Evolutionary conservation across 257 asterid species (phyloP).

Genomic region (Solanum sejunctum): DNA sequence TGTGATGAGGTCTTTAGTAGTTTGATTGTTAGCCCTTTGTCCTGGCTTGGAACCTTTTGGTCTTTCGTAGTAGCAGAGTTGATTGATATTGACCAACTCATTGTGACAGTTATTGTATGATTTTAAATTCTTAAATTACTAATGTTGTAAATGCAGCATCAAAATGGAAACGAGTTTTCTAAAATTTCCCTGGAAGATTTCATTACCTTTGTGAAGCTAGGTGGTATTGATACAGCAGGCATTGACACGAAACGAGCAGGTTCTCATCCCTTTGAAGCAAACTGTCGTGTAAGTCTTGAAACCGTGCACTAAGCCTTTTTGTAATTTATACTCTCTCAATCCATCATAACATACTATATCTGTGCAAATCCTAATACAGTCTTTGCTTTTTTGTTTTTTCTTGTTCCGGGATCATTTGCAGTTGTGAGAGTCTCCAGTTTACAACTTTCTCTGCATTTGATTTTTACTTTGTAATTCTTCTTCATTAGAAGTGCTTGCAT

Average conservation of each 20-base stretch:
- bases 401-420: not conserved
- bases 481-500: not conserved
- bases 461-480: not conserved
- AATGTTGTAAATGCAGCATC: slow-evolving; percentile 31
- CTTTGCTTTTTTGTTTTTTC: not conserved
- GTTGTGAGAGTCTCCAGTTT: not conserved
- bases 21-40: not conserved
- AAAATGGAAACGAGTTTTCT: slow-evolving; percentile 26
- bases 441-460: not conserved
- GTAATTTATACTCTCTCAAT: not conserved
- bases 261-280: slow-evolving; percentile 38
- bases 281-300: slow-evolving; percentile 49
- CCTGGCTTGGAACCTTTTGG: not conserved
- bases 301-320: not conserved
- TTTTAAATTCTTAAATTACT: not conserved
- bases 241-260: slow-evolving; percentile 26
- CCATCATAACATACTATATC: not conserved
- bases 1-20: not conserved
- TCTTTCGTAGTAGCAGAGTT: not conserved
- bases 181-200: slow-evolving; percentile 43
- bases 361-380: not conserved
- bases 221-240: slow-evolving; percentile 10
- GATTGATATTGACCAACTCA: not conserved
- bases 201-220: slow-evolving; percentile 27
- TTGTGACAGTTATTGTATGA: not conserved